A percentile compares a stretch with the other conserved stretches of the same genome.
Evolutionary conservation across 331 rosid species (phyloP).

Genomic region (Arachis monticola): DNA sequence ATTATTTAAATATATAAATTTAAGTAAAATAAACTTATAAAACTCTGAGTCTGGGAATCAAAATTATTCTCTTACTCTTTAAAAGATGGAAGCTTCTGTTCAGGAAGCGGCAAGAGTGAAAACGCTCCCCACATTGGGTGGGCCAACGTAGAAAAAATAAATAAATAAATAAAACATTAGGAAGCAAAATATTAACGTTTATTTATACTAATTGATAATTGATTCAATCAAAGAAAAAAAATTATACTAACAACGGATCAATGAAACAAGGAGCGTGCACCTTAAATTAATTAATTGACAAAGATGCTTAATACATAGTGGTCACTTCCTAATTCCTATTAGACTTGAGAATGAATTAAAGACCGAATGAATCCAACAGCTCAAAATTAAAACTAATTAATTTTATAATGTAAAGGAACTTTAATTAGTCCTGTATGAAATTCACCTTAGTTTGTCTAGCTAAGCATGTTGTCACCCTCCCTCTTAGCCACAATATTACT

Average conservation of each 20-base stretch:
- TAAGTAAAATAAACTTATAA: too few relatives aligned
- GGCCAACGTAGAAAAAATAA: slow-evolving; percentile 6
- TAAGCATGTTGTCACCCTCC: background rate
- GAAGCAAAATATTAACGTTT: background rate
- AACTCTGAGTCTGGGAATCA: too few relatives aligned
- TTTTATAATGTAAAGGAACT: background rate
- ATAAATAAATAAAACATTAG: too few relatives aligned
- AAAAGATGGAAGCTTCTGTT: background rate
- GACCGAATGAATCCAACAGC: background rate
- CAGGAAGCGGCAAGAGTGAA: background rate
- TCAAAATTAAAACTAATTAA: background rate
- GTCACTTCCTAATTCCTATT: background rate
- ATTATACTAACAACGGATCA: slow-evolving; percentile 15
- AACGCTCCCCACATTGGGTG: slow-evolving; percentile 37
- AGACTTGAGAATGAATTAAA: background rate
- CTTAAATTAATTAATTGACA: background rate
- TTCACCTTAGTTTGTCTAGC: background rate
- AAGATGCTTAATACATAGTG: background rate
- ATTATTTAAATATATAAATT: too few relatives aligned
- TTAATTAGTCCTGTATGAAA: background rate
- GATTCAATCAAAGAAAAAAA: too few relatives aligned
- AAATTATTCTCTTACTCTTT: too few relatives aligned
- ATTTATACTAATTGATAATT: background rate
- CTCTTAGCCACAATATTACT: background rate
- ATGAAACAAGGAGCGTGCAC: slow-evolving; percentile 27